Base-by-base conservation (phyloP, 2,329 filamentous ascomycete genomes). In the Helotiales sp. region DNA sequence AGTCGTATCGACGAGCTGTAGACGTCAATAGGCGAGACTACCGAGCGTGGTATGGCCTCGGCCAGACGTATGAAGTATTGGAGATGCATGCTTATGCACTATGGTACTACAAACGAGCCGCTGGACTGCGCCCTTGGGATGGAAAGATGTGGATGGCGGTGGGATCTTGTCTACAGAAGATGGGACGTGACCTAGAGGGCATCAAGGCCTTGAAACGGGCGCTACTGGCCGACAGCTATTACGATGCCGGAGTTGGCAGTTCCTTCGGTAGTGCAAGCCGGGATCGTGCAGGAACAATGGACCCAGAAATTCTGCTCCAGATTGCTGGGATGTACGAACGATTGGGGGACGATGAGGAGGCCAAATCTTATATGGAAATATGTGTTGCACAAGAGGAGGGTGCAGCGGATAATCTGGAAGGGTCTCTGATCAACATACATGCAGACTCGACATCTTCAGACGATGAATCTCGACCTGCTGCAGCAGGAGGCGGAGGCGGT, bases 101-200 rank as follows among this genome's bases (percentile, higher is more conserved):
- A 0, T 98, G 95, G 83, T 99, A 99, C 75, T 97, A 96, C 77
- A 96, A 98, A 71, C 91, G 95, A 56, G 95, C 95, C 0, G 93
- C 93, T 0, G 91, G 92, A 0, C 79, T 99, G 1, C 86, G 93
- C n/a, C 92, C 93, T 0, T 97, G 93, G 81, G 95, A 99, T 67
- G 91, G 93, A 0, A 98, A 98, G 74, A 96, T 99, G 90, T 99
- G 95, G 95, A 89, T 95, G 78, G 95, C 95, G 0, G 92, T 99
- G 5, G 95, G 91, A 9, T 90, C 90, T 31, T 97, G 93, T 71
- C 87, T 96, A 63, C 89, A 93, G 61, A 93, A 93, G 71, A 96
- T 97, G 81, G 88, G 87, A 52, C 86, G 93, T 54, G 80, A 91
- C 51, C 82, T 87, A n/a, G 93, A 97, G 66, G 93, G 91, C 29